Evolutionary conservation across 1,284 basidiomycete species (phyloP).

Genomic region (Ustanciosporium gigantosporum): DNA sequence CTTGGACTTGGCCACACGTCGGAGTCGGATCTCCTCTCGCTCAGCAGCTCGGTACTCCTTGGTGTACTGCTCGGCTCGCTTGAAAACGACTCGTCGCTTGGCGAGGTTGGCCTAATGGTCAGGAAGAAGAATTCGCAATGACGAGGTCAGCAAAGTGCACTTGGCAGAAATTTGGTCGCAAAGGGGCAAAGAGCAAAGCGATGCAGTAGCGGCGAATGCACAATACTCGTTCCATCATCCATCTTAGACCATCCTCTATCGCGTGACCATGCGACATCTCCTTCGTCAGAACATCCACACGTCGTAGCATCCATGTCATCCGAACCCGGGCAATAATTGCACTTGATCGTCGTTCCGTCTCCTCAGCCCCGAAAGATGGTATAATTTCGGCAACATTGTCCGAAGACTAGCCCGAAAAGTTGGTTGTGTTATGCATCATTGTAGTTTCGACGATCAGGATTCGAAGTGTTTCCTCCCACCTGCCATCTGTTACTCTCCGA

Average conservation of each 20-base stretch:
- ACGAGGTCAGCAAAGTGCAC: background rate
- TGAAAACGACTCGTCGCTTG: conserved; percentile 97
- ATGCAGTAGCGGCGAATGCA: too few relatives aligned
- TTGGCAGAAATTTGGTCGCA: conserved; percentile 13
- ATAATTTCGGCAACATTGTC: conserved; percentile 58
- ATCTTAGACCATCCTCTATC: too few relatives aligned
- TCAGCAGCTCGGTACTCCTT: conserved; percentile 93
- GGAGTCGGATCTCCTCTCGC: conserved; percentile 94
- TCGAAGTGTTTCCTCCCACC: background rate
- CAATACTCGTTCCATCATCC: too few relatives aligned
- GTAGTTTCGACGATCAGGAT: conserved; percentile 4
- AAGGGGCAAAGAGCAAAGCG: background rate
- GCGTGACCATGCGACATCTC: too few relatives aligned
- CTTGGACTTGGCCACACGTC: conserved; percentile 85
- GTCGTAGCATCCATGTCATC: too few relatives aligned
- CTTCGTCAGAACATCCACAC: too few relatives aligned
- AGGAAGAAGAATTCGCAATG: too few relatives aligned
- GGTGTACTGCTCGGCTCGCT: conserved; percentile 97
- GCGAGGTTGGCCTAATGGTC: conserved; percentile 81
- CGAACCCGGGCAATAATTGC: too few relatives aligned
- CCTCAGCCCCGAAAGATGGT: conserved; percentile 62
- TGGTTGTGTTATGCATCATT: conserved; percentile 53
- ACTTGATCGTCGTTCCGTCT: too few relatives aligned
- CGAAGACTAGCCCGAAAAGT: conserved; percentile 54
- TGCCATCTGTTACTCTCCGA: too few relatives aligned